Evolutionary conservation across 2,329 filamentous ascomycete species (phyloP).

Genomic region (Penicillium aurantiogriseum): DNA sequence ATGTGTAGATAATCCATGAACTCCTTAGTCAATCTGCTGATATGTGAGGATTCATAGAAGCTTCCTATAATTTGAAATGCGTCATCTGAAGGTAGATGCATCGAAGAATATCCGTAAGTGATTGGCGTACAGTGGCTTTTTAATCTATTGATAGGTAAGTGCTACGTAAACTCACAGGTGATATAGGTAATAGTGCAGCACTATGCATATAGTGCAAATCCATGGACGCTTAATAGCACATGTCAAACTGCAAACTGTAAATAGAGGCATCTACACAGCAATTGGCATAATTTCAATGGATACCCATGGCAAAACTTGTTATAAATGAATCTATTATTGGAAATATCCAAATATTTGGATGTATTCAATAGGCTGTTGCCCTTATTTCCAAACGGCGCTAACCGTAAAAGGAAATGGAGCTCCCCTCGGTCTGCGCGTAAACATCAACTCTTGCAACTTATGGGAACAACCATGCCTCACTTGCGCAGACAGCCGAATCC

Average conservation of each 20-base stretch:
- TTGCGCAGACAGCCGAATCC: constrained; percentile 24
- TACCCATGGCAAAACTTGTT: too few relatives aligned
- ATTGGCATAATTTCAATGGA: too few relatives aligned
- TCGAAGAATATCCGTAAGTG: neutral
- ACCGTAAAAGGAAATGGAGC: constrained; percentile 18
- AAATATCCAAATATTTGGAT: too few relatives aligned
- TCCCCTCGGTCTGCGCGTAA: constrained; percentile 13
- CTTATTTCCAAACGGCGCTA: constrained; percentile 13
- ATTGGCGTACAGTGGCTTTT: too few relatives aligned
- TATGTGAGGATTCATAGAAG: neutral
- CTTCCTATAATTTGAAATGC: neutral
- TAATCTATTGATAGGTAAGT: too few relatives aligned
- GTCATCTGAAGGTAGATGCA: neutral
- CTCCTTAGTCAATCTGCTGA: neutral
- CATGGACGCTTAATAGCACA: too few relatives aligned
- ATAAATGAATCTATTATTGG: neutral
- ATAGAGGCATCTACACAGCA: too few relatives aligned
- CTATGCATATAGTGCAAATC: too few relatives aligned
- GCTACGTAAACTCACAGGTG: too few relatives aligned
- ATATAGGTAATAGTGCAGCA: too few relatives aligned
- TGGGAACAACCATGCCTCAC: constrained; percentile 18
- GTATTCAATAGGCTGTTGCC: neutral
- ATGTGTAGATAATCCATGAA: too few relatives aligned
- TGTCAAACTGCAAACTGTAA: too few relatives aligned
- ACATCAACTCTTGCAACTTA: constrained; percentile 7